Evolutionary conservation across 176 grass and related monocot species (phyloP), one percentile per base, ranked within the genome.

Genomic region (Melocanna baccifera): DNA sequence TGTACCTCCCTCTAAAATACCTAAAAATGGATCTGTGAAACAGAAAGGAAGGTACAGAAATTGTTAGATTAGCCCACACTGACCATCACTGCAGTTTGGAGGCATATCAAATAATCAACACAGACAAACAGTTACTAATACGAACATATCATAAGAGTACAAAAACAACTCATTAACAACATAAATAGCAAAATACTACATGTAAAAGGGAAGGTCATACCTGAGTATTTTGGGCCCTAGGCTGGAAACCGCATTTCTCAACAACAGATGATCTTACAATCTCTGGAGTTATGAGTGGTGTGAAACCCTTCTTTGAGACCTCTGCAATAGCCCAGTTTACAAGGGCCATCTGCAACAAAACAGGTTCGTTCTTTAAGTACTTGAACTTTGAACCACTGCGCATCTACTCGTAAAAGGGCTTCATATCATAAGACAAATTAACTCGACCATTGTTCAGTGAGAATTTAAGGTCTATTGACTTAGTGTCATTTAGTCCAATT

Each of bases 341-440:
- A 73, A 98, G 91, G 67, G 87, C 93, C 93, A 98, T 93, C 76
- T 95, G 93, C 39, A 98, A 75, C 56, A 98, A 89, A 72, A 95
- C 96, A 88, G 93, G 93, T 82, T 95, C 93, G 62, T 98, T 98
- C 88, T 98, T 98, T 84, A 98, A 88, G 81, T 98, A 95, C 80
- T 95, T 95, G 81, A 98, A 98, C 81, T 98, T 98, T 23, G 96
- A 98, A 69, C 96, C 96, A 71, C 91, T 48, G 63, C 1, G 36
- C n/a, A 72, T 78, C 73, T 23, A 82, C 78, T 86, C 30, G 16
- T 16, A 77, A 47, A 39, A 66, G 9, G 62, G n/a, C 79, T 73
- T 64, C 7, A 57, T 48, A 46, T 46, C 12, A 56, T 23, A 71
- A 56, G 32, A 22, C 0, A 86, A 81, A 64, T 34, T 80, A 51